phyloP scores from a whole-genome alignment of 805 yeast genomes.

The Phaffomyces thermotolerans region DNA sequence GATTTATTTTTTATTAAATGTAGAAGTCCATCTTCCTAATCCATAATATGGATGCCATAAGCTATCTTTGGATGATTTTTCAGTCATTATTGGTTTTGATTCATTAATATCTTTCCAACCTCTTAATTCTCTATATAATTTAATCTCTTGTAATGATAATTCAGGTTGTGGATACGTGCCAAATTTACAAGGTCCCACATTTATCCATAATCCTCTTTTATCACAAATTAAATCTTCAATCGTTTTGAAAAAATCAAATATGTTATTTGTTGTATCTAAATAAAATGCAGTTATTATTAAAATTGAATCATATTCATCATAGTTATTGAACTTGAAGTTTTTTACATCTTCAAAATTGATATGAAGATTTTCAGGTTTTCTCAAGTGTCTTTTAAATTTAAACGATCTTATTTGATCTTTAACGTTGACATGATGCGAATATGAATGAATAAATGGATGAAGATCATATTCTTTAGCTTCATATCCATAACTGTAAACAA shows the following conservation, averaged over 20 bases:
- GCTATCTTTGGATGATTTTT: constrained; percentile 53
- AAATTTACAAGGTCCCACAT: constrained; percentile 87
- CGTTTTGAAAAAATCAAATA: constrained; percentile 65
- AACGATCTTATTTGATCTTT: constrained; percentile 45
- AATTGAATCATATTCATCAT: constrained; percentile 34
- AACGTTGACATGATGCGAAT: constrained; percentile 51
- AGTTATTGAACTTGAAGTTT: constrained; percentile 32
- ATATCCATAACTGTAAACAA: constrained; percentile 33
- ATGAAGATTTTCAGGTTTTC: constrained; percentile 40
- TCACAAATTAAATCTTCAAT: constrained; percentile 41
- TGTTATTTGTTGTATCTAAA: constrained; percentile 86
- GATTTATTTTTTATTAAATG: not conserved
- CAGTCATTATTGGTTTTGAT: constrained; percentile 25
- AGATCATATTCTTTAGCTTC: constrained; percentile 15
- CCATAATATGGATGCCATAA: constrained; percentile 79
- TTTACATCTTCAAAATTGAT: constrained; percentile 60
- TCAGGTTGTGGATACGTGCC: constrained; percentile 80
- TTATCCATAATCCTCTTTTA: constrained; percentile 71
- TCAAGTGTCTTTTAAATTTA: constrained; percentile 20
- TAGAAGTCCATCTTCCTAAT: constrained; percentile 11
- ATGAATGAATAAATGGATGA: constrained; percentile 54
- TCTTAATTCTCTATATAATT: constrained; percentile 37
- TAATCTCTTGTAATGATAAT: constrained; percentile 63
- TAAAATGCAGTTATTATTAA: constrained; percentile 68
- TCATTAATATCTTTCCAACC: constrained; percentile 55